phyloP scores from a whole-genome alignment of 768 basidiomycete genomes.

The Jaapia argillacea region DNA sequence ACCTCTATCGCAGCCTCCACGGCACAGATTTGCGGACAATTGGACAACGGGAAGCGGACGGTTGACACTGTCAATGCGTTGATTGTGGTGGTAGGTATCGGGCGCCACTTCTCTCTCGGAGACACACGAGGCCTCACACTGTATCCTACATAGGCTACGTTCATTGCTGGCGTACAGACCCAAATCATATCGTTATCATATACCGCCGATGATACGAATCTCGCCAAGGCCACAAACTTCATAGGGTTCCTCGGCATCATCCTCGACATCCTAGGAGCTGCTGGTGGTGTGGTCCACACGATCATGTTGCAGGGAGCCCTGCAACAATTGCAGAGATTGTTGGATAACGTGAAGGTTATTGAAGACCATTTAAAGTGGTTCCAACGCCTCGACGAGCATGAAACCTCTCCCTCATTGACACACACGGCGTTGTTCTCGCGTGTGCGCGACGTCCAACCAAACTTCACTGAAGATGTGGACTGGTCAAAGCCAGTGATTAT shows the following conservation, averaged over 20 bases:
- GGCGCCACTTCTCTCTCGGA: neutral
- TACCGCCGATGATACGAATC: neutral
- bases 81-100: slow-evolving; percentile 1
- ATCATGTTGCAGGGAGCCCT: slow-evolving; percentile 2
- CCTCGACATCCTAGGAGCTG: slow-evolving; percentile 10
- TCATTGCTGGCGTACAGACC: slow-evolving; percentile 11
- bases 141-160: slow-evolving; percentile 5
- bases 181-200: slow-evolving; percentile 2
- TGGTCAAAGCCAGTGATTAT: too few relatives aligned
- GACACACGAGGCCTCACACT: slow-evolving; percentile 4
- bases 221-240: slow-evolving; percentile 6
- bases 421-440: too few relatives aligned
- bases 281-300: slow-evolving; percentile 6
- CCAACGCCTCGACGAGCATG: too few relatives aligned
- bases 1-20: too few relatives aligned
- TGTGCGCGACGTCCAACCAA: too few relatives aligned
- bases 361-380: too few relatives aligned
- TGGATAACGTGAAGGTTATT: too few relatives aligned
- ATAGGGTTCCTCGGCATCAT: slow-evolving; percentile 10
- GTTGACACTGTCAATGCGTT: slow-evolving; percentile 9
- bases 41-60: too few relatives aligned
- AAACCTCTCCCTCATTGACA: too few relatives aligned
- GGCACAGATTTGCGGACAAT: too few relatives aligned
- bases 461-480: too few relatives aligned
- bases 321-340: slow-evolving; percentile 5